Evolutionary conservation across 352 stramenopile genomes (phyloP).

Genomic region (Albugo laibachii): DNA sequence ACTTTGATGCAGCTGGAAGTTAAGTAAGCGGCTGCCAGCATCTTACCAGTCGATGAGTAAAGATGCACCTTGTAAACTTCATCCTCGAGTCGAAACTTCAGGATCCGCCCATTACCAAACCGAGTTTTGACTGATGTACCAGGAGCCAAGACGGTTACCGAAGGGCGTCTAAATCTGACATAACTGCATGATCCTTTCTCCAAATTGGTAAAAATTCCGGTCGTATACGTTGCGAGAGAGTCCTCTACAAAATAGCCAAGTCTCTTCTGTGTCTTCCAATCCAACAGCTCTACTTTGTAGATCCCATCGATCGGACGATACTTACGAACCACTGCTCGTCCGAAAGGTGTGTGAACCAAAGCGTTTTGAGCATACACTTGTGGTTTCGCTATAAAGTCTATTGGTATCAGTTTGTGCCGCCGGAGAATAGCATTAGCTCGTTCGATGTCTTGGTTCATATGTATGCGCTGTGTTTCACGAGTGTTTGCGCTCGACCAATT

Average conservation of each 20-base stretch:
- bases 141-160: conserved; percentile 13
- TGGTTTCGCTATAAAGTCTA: conserved; percentile 28
- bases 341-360: conserved; percentile 40
- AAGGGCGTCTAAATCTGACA: conserved; percentile 16
- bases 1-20: conserved; percentile 18
- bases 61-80: conserved; percentile 50
- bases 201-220: conserved; percentile 16
- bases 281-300: conserved; percentile 57
- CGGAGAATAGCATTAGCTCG: conserved; percentile 42
- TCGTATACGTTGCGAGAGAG: conserved; percentile 20
- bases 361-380: conserved; percentile 36
- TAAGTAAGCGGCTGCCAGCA: conserved; percentile 13
- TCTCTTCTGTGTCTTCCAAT: conserved; percentile 15
- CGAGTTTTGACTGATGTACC: conserved; percentile 49
- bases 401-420: conserved; percentile 9
- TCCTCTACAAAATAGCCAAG: conserved; percentile 19
- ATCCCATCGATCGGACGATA: conserved; percentile 57
- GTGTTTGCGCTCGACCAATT: conserved; percentile 31
- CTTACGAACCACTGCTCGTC: conserved; percentile 40
- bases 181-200: conserved; percentile 28
- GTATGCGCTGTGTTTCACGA: conserved; percentile 27
- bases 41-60: conserved; percentile 11
- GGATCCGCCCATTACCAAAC: conserved; percentile 46
- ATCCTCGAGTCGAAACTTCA: conserved; percentile 41
- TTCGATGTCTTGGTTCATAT: conserved; percentile 46